These are phyloP conservation scores for Fusarium mangiferae DNA, from an alignment of 2,329 filamentous ascomycete species.

Conservation along the genomic window DNA sequence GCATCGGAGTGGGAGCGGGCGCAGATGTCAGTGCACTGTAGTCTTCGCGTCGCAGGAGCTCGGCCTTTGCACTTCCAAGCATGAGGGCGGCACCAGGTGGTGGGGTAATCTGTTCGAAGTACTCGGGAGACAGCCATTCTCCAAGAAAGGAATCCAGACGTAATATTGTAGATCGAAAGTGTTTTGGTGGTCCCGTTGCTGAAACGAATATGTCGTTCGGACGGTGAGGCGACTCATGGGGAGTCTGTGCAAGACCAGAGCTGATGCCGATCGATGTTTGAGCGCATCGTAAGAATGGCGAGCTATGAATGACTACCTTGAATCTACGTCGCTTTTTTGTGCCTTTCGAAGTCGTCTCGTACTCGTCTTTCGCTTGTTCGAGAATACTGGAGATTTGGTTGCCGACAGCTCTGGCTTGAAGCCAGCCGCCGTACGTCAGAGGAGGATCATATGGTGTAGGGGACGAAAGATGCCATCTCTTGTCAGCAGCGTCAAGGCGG, in stretches of 20 bases:
- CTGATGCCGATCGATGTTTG: constrained; percentile 92
- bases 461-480: constrained; percentile 92
- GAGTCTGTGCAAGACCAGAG: constrained; percentile 77
- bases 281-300: constrained; percentile 92
- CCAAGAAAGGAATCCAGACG: constrained; percentile 93
- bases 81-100: constrained; percentile 88
- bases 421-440: constrained; percentile 93
- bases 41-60: constrained; percentile 81
- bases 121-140: constrained; percentile 94
- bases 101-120: constrained; percentile 91
- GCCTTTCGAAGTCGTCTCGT: constrained; percentile 47
- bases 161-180: constrained; percentile 69
- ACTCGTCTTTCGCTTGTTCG: constrained; percentile 61
- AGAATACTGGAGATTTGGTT: constrained; percentile 82
- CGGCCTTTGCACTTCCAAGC: constrained; percentile 88
- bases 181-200: constrained; percentile 44
- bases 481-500: constrained; percentile 92
- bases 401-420: constrained; percentile 84
- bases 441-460: constrained; percentile 96
- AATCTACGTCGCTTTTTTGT: constrained; percentile 66
- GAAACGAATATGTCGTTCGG: constrained; percentile 51
- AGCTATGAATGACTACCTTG: constrained; percentile 88
- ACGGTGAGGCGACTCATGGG: constrained; percentile 47
- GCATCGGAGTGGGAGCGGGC: constrained; percentile 25
- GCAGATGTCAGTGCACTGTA: constrained; percentile 59